phyloP scores from a whole-genome alignment of 2,329 filamentous ascomycete genomes.

The Trichophyton mentagrophytes region DNA sequence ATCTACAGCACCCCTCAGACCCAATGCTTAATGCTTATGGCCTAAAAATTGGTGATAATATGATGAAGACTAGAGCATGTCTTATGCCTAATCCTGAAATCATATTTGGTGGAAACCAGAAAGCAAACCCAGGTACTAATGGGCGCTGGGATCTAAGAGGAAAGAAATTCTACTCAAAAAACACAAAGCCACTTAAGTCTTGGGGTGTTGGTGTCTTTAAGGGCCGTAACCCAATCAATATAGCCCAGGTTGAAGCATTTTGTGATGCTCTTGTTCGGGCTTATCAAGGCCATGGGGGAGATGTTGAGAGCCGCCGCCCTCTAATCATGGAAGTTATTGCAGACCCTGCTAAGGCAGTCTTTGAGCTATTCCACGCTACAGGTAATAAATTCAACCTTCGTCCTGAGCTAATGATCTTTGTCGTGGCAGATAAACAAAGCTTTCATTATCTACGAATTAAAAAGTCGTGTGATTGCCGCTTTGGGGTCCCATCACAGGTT shows the following conservation, averaged over 20 bases:
- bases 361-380: conserved; percentile 43
- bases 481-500: conserved; percentile 71
- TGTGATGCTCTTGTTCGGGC: conserved; percentile 48
- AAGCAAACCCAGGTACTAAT: conserved; percentile 46
- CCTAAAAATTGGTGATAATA: conserved; percentile 51
- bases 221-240: conserved; percentile 37
- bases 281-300: conserved; percentile 51
- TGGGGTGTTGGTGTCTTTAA: conserved; percentile 66
- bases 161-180: conserved; percentile 60
- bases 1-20: conserved; percentile 57
- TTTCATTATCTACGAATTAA: conserved; percentile 74
- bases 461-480: conserved; percentile 75
- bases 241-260: conserved; percentile 39
- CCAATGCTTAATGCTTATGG: conserved; percentile 60
- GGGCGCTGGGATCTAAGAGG: conserved; percentile 83
- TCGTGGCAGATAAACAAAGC: conserved; percentile 59
- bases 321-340: conserved; percentile 30
- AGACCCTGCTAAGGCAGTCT: conserved; percentile 43
- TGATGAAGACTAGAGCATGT: conserved; percentile 56
- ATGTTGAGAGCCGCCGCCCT: conserved; percentile 37
- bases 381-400: conserved; percentile 42
- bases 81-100: conserved; percentile 60
- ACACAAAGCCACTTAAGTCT: conserved; percentile 47
- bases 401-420: conserved; percentile 68
- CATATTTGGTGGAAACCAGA: conserved; percentile 47